These are phyloP conservation scores for Kluyveromyces sp. DNA, from an alignment of 1,139 yeast genomes.

Conservation along the genomic window DNA sequence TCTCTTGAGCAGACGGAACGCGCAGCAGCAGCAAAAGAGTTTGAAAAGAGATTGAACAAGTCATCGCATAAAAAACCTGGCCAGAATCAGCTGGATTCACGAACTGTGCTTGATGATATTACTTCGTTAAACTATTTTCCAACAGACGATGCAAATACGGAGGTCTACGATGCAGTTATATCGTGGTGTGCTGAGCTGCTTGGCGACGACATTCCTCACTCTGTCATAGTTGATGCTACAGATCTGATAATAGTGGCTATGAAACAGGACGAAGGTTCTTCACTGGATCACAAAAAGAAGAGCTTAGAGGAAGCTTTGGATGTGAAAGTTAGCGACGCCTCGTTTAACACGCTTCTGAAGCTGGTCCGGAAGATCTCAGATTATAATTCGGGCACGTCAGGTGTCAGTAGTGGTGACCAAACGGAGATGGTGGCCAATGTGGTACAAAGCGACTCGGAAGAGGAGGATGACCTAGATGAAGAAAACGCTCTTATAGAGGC, in stretches of 20 bases:
- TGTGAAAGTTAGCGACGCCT: constrained; percentile 37
- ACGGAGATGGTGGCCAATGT: constrained; percentile 10
- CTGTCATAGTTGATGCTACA: constrained; percentile 47
- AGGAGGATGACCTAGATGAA: constrained; percentile 34
- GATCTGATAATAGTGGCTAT: constrained; percentile 60
- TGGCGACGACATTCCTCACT: constrained; percentile 53
- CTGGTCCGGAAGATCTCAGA: constrained; percentile 52
- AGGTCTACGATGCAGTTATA: constrained; percentile 41
- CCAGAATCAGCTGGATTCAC: constrained; percentile 4
- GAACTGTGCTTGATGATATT: constrained; percentile 19
- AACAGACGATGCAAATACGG: constrained; percentile 40
- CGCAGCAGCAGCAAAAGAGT: constrained; percentile 13
- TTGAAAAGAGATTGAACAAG: constrained; percentile 20
- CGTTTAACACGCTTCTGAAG: constrained; percentile 47
- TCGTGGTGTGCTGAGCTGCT: constrained; percentile 43
- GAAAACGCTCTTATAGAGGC: constrained; percentile 23
- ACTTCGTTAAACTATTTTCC: constrained; percentile 47
- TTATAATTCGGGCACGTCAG: constrained; percentile 27
- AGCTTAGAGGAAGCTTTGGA: constrained; percentile 45
- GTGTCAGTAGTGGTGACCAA: constrained; percentile 12
- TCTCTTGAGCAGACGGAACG: constrained; percentile 12
- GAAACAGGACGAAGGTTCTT: constrained; percentile 39
- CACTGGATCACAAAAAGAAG: constrained; percentile 34
- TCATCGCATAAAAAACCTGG: constrained; percentile 9
- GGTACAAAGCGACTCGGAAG: constrained; percentile 19